Evolutionary conservation across 192 early-diverging fungal genomes (phyloP).

Genomic region (Mortierella hygrophila): DNA sequence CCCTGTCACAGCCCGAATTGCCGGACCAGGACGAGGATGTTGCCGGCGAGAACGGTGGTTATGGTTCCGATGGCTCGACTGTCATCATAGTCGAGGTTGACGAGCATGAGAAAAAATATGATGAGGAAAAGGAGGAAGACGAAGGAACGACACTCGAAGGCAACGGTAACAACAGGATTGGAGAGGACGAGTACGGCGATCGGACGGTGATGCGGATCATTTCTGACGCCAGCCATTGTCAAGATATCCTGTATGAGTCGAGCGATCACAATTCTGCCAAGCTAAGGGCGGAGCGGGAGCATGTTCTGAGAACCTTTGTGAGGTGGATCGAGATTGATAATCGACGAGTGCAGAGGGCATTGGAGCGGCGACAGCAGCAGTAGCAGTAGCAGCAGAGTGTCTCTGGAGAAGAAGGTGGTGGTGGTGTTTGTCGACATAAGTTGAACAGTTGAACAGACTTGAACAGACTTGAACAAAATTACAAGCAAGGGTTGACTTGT

Average conservation of each 20-base stretch:
- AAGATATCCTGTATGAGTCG: slow-evolving; percentile 48
- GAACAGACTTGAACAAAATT: too few species aligned
- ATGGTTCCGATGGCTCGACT: too few species aligned
- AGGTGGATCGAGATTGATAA: slow-evolving; percentile 45
- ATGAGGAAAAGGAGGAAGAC: neutral
- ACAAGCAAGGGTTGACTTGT: too few species aligned
- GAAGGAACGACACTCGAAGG: neutral
- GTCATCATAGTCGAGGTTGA: neutral
- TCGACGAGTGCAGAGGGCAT: neutral
- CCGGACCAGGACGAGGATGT: neutral
- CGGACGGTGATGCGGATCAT: slow-evolving; percentile 36
- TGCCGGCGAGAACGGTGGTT: neutral
- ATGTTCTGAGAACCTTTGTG: slow-evolving; percentile 47
- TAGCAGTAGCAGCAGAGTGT: neutral
- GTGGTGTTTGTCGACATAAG: too few species aligned
- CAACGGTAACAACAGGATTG: neutral
- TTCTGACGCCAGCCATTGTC: slow-evolving; percentile 42
- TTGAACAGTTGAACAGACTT: too few species aligned
- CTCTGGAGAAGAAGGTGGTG: neutral
- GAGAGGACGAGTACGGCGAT: neutral
- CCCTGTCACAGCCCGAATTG: neutral
- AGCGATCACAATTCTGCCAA: slow-evolving; percentile 24
- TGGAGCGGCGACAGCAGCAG: neutral
- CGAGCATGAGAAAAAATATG: neutral
- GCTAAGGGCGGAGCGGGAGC: slow-evolving; percentile 28